Base-by-base conservation (phyloP, 805 yeast genomes). In the Kluyveromyces nonfermentans region DNA sequence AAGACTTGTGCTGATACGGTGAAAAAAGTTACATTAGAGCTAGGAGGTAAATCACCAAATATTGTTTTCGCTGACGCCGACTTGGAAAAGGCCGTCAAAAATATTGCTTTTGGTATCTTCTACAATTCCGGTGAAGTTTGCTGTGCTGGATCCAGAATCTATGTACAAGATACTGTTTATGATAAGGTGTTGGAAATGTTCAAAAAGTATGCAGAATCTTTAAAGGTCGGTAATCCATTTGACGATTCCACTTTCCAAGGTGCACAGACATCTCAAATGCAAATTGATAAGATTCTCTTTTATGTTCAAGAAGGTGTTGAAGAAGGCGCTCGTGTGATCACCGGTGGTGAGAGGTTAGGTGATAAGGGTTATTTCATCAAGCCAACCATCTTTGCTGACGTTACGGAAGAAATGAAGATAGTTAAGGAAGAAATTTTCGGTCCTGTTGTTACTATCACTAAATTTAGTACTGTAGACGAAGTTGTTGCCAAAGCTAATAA, bases 51-150 rank as follows among this genome's bases (percentile, higher is more conserved):
- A 66, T 85, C 93, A 48, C 89, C 95, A 61, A 85, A 84, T 63
- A 82, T 85, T 56, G 83, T 86, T 41, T 80, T 85, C 57, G 73
- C 76, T 48, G 95, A 85, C 60, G 87, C 87, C 42, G 78, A 84
- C 58, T 59, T 82, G 45, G 73, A 74, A 32, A 70, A 71, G 44
- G 78, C 93, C 44, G 82, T 87, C 40, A 74, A 75, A 55, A 74
- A 74, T 62, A 73, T 85, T 51, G 74, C 85, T 47, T 70, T 74
- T 41, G 95, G 95, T 68, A 85, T 86, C 52, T 79, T 80, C 70
- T 84, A 74, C 74, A 87, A 87, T 70, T 80, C 94, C 46, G 96
- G 96, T 70, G 95, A 87, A 69, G 89, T 85, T 47, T 87, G 96
- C 70, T 83, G 90, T 69, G 90, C 95, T 21, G 93, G 94, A 63